Percentiles rank a stretch among this genome's conserved stretches.
Conservation (phyloP, 768 basidiomycete species). For the Dentipellis fragilis region DNA sequence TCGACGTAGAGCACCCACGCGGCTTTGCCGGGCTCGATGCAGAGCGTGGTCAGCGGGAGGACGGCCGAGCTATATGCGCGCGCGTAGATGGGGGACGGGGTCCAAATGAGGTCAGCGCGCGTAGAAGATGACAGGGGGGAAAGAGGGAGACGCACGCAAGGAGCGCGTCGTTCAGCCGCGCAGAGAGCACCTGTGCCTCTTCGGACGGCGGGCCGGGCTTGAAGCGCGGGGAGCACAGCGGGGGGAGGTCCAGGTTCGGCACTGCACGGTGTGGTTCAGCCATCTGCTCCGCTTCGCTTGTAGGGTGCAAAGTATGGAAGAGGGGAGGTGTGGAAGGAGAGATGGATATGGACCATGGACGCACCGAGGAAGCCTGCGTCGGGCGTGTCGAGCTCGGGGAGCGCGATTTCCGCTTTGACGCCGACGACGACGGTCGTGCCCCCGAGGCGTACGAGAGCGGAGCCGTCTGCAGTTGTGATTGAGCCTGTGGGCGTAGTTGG, state of each 20-base stretch:
- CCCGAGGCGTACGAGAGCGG: constrained; percentile 83
- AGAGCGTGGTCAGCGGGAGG: constrained; percentile 57
- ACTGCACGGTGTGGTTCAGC: constrained; percentile 34
- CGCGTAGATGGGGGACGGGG: neutral
- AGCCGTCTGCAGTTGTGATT: constrained; percentile 89
- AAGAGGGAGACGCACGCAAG: constrained; percentile 41
- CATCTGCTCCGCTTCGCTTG: neutral
- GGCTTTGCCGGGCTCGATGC: constrained; percentile 71
- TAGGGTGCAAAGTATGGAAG: neutral
- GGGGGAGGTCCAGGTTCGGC: constrained; percentile 90
- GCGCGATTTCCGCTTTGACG: constrained; percentile 90
- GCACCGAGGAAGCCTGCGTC: constrained; percentile 76
- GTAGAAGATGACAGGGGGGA: neutral
- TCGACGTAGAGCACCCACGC: constrained; percentile 96
- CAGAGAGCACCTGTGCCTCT: constrained; percentile 87
- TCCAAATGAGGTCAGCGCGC: neutral
- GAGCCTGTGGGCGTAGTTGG: constrained; percentile 45
- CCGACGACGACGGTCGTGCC: constrained; percentile 95
- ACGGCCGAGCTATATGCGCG: constrained; percentile 45
- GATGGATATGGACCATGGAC: constrained; percentile 10
- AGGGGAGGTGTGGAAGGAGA: neutral
- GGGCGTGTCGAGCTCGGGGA: constrained; percentile 73
- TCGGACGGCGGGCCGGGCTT: constrained; percentile 93
- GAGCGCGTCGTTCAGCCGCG: constrained; percentile 72
- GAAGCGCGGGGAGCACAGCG: constrained; percentile 87